These are phyloP conservation scores for Malassezia caprae DNA, from an alignment of 1,284 basidiomycete species.

Conservation along the genomic window DNA sequence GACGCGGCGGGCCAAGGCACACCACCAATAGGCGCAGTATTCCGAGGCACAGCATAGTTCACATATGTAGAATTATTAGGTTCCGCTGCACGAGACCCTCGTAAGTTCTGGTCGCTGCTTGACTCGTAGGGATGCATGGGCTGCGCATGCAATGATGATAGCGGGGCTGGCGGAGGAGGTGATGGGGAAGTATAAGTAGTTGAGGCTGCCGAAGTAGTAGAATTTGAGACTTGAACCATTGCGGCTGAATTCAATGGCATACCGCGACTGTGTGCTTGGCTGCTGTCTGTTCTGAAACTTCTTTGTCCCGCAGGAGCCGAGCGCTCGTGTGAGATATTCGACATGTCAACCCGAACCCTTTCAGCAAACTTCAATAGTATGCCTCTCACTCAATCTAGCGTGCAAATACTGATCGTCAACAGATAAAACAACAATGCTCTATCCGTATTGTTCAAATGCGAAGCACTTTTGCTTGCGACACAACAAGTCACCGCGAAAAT, in stretches of 20 bases:
- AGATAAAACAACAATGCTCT: background rate
- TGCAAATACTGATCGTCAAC: background rate
- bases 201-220: background rate
- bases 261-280: background rate
- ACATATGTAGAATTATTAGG: background rate
- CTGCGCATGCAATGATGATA: background rate
- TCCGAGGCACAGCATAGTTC: background rate
- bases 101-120: background rate
- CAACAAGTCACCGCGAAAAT: too few species aligned
- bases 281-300: background rate
- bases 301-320: background rate
- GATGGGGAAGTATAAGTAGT: background rate
- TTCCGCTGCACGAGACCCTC: background rate
- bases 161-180: constrained; percentile 9
- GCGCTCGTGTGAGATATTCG: background rate
- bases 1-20: background rate
- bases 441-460: background rate
- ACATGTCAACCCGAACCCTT: background rate
- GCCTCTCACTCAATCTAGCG: background rate
- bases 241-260: background rate
- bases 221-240: background rate
- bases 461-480: background rate
- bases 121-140: background rate
- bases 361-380: background rate
- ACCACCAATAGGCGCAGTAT: background rate